Base-by-base conservation (phyloP, 768 basidiomycete species). In the Russula sp. region DNA sequence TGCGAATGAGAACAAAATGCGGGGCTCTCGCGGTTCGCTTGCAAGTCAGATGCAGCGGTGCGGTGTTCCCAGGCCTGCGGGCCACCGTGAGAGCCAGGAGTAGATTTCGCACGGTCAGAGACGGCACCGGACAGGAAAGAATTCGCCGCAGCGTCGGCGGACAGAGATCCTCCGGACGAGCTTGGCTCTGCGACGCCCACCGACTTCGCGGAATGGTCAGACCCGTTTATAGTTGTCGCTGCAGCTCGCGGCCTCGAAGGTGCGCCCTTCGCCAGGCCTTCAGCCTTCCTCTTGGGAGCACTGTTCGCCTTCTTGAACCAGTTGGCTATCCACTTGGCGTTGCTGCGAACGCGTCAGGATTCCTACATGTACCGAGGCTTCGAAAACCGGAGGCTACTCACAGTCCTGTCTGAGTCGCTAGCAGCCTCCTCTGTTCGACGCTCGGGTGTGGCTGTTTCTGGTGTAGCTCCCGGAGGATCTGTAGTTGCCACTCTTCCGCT, bases 401-500 rank as follows among this genome's bases (percentile, higher is more conserved):
- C 65, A 66, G 62, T 4, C 65, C 65, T 13, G 65, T 66, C 62
- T 66, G 57, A 18, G 22, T 16, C 6, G 65, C 62, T 18, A 64
- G 27, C 16, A 56, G n/a, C 42, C 14, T 54, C 55, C 54, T 59
- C 49, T 66, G 65, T n/a, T 58, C 57, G 54, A 49, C 40, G 14
- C n/a, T 64, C 0, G 65, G 65, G 27, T 22, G 47, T 6, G 54
- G 54, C 9, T 58, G 34, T 42, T 66, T 55, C 44, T 64, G 18
- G 11, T 63, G 61, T 18, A 42, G 31, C 52, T 63, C 55, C 62
- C 13, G 37, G 45, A 64, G 63, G 51, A 64, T 60, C 18, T 16
- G 57, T 27, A 64, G 31, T 14, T 65, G 65, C 62, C 66, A 59
- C 32, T 66, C 57, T n/a, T 67, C 66, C n/a, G 35, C 63, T 2